Evolutionary conservation across 2,329 filamentous ascomycete genomes (phyloP).

Genomic region (Trichocomaceae sp.): DNA sequence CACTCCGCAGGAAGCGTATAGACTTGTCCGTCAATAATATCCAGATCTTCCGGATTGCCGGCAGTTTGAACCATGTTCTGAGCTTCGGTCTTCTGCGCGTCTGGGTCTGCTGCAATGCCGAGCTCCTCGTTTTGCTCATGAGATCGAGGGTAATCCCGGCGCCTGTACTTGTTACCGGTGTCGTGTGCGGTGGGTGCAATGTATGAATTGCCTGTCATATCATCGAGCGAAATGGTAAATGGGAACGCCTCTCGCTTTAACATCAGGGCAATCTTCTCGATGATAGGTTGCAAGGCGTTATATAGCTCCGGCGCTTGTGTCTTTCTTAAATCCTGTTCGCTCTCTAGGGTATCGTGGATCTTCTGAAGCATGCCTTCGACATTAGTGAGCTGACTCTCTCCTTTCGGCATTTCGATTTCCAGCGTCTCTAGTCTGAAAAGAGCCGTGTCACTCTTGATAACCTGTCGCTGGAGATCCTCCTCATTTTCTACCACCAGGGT

Average conservation of each 20-base stretch:
- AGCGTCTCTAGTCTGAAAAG: slow-evolving; percentile 82
- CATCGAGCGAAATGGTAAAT: slow-evolving; percentile 81
- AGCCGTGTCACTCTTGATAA: slow-evolving; percentile 87
- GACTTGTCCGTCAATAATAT: slow-evolving; percentile 88
- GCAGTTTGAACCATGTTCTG: slow-evolving; percentile 32
- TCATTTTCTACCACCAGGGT: slow-evolving; percentile 68
- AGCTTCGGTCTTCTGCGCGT: slow-evolving; percentile 28
- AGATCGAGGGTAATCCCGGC: slow-evolving; percentile 75
- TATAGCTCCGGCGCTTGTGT: slow-evolving; percentile 70
- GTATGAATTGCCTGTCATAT: slow-evolving; percentile 92
- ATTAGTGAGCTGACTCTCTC: slow-evolving; percentile 86
- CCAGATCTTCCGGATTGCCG: slow-evolving; percentile 59
- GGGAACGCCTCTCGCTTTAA: slow-evolving; percentile 70
- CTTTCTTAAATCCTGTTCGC: slow-evolving; percentile 77
- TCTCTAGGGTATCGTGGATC: slow-evolving; percentile 71
- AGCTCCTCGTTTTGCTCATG: slow-evolving; percentile 80
- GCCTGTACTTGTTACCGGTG: slow-evolving; percentile 81
- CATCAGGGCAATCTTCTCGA: slow-evolving; percentile 69
- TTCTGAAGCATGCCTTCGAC: slow-evolving; percentile 78
- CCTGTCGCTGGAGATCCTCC: slow-evolving; percentile 73
- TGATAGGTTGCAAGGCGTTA: slow-evolving; percentile 68
- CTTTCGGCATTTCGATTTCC: slow-evolving; percentile 86
- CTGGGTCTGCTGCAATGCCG: slow-evolving; percentile 55
- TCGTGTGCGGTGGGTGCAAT: slow-evolving; percentile 74
- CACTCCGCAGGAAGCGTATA: slow-evolving; percentile 90